Base-by-base conservation (phyloP, 306 rosid species). In the Castanea mollissima region DNA sequence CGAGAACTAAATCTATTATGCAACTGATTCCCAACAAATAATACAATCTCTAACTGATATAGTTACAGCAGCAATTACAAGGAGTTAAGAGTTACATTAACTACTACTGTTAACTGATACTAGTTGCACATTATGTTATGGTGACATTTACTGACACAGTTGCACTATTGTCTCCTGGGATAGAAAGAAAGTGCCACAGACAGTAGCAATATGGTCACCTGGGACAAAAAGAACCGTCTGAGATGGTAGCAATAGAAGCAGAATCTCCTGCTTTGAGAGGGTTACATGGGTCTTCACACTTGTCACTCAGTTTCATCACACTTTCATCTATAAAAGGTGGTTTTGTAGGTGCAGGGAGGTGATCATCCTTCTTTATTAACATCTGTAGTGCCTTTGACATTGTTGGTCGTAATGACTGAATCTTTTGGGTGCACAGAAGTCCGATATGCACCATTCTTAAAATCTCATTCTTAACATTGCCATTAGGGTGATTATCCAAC, bases 281-380 rank as follows among this genome's bases (percentile, higher is more conserved):
- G 79, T 80, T 69, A 38, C 83, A 73, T 21, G 89, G 89, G 77
- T 87, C 78, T 6, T 84, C 92, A 25, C 74, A 75, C 5, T 81
- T 80, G 82, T 88, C 94, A 72, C 83, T 38, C 10, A 38, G 86
- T 79, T 93, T 91, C 5, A 93, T 91, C 80, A 38, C 0, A 7
- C 55, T 88, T 86, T 95, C 97, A 76, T 95, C 97, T 35, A 90
- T 72, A 88, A 95, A 95, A 1, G 99, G 98, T 38, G 97, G 99
- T 82, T 85, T 92, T 41, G 90, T 84, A 38, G 99, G 99, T 52
- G 92, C 84, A 23, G 89, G 93, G 38, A 90, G 93, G 23, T 85
- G 91, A 79, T 91, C 44, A 38, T 6, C 98, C 76, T 84, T 84
- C 77, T 81, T 90, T 68, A 84, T 88, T 74, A 95, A 86, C 97